Conservation (phyloP, 2,329 filamentous ascomycete genomes). For the Cladophialophora carrionii region DNA sequence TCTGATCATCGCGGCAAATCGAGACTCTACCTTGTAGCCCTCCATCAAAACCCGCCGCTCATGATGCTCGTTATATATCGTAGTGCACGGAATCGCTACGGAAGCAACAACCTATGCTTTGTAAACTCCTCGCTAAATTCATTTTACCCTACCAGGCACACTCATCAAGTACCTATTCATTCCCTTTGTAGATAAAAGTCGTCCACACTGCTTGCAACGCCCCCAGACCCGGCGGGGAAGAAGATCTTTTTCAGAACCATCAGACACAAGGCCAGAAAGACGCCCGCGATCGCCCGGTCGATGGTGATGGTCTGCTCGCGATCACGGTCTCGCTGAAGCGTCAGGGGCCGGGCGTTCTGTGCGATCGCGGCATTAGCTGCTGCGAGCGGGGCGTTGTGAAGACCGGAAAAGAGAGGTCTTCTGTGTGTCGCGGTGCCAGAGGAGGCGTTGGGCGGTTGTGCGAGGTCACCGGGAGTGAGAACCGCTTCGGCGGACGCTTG, state of each 20-base stretch:
- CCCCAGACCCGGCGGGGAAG: constrained; percentile 33
- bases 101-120: background rate
- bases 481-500: constrained; percentile 31
- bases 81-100: background rate
- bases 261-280: constrained; percentile 70
- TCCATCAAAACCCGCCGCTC: too few species aligned
- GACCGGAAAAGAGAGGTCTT: constrained; percentile 44
- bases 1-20: background rate
- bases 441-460: constrained; percentile 17
- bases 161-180: constrained; percentile 23
- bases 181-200: constrained; percentile 35
- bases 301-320: constrained; percentile 61
- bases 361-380: constrained; percentile 28
- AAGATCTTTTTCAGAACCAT: constrained; percentile 63
- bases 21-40: too few species aligned
- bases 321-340: constrained; percentile 11
- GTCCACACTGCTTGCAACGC: constrained; percentile 24
- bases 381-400: constrained; percentile 25
- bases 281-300: constrained; percentile 75
- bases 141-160: background rate
- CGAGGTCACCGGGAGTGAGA: constrained; percentile 27
- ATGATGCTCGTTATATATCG: background rate
- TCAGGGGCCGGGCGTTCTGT: constrained; percentile 15
- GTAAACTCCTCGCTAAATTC: background rate
- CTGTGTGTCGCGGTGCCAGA: constrained; percentile 46